These are phyloP conservation scores for Euphrasia confusa DNA, from an alignment of 257 asterid genomes.

Conservation along the genomic window DNA sequence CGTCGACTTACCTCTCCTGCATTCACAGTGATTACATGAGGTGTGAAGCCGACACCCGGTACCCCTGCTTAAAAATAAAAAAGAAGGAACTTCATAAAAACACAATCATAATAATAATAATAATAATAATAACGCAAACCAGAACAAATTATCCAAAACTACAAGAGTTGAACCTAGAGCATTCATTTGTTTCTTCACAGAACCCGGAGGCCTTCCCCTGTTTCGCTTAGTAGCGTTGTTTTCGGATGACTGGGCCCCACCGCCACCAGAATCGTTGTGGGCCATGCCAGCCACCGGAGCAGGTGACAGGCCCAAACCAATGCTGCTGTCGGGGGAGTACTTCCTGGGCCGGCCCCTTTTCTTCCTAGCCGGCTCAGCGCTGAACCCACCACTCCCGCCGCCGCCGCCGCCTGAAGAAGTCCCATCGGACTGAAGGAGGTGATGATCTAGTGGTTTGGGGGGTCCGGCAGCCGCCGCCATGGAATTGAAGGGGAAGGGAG, in stretches of 20 bases:
- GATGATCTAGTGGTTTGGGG: neutral
- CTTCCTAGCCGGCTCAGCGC: constrained; percentile 60
- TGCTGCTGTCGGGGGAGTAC: constrained; percentile 75
- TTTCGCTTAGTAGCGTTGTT: constrained; percentile 32
- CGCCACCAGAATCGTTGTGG: constrained; percentile 36
- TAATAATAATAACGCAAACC: neutral
- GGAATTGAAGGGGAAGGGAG: constrained; percentile 54
- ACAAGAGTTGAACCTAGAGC: constrained; percentile 34
- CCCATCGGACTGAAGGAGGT: constrained; percentile 49
- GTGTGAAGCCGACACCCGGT: constrained; percentile 46
- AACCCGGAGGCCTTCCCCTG: constrained; percentile 56
- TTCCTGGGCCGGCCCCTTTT: constrained; percentile 86
- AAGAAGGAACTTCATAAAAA: constrained; percentile 9
- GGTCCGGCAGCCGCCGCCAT: constrained; percentile 32
- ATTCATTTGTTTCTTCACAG: constrained; percentile 46
- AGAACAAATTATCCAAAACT: neutral
- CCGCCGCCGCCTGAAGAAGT: constrained; percentile 35
- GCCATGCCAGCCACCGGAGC: constrained; percentile 40
- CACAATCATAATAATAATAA: neutral
- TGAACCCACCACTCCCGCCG: constrained; percentile 39
- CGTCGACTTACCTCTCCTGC: constrained; percentile 38
- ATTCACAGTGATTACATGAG: constrained; percentile 41
- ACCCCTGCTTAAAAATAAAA: constrained; percentile 32
- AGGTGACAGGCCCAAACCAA: constrained; percentile 67
- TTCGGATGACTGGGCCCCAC: constrained; percentile 35